A percentile compares a stretch with the other conserved stretches of the same genome.
These are phyloP conservation scores for Sanghuangporus sanghuang DNA, from an alignment of 1,284 basidiomycete species.

Conservation along the genomic window DNA sequence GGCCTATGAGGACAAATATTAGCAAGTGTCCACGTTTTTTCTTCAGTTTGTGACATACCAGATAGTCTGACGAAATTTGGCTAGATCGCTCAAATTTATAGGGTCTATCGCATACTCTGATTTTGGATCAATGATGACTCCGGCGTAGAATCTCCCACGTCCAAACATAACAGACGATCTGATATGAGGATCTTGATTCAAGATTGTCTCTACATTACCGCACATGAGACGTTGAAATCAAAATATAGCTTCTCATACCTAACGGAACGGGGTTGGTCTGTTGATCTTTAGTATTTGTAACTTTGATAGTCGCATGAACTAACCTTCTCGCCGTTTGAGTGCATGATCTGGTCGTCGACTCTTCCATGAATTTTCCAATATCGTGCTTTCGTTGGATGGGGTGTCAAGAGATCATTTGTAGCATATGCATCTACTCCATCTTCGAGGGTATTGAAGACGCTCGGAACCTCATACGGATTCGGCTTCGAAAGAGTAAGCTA, in stretches of 20 bases:
- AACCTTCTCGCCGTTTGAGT: slow-evolving; percentile 43
- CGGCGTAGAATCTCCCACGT: slow-evolving; percentile 35
- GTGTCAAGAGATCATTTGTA: slow-evolving; percentile 38
- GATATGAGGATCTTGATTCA: slow-evolving; percentile 32
- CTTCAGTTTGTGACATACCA: background rate
- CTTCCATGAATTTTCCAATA: slow-evolving; percentile 42
- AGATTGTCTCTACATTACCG: slow-evolving; percentile 30
- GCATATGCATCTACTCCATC: slow-evolving; percentile 29
- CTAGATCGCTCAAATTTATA: background rate
- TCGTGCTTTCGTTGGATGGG: slow-evolving; percentile 40
- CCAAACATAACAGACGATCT: slow-evolving; percentile 34
- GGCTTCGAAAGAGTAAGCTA: slow-evolving; percentile 18
- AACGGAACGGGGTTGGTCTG: slow-evolving; percentile 38
- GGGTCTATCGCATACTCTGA: slow-evolving; percentile 12
- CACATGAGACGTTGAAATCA: background rate
- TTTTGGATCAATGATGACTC: slow-evolving; percentile 37
- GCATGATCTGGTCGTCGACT: slow-evolving; percentile 47
- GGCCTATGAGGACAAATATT: slow-evolving; percentile 18
- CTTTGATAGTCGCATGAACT: slow-evolving; percentile 23
- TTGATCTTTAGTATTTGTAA: slow-evolving; percentile 12
- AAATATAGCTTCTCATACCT: slow-evolving; percentile 23
- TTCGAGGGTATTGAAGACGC: slow-evolving; percentile 18
- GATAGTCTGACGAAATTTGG: slow-evolving; percentile 4
- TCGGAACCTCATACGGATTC: slow-evolving; percentile 1
- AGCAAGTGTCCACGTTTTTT: background rate